Conservation (phyloP, 257 asterid genomes). For the Linaria vulgaris region DNA sequence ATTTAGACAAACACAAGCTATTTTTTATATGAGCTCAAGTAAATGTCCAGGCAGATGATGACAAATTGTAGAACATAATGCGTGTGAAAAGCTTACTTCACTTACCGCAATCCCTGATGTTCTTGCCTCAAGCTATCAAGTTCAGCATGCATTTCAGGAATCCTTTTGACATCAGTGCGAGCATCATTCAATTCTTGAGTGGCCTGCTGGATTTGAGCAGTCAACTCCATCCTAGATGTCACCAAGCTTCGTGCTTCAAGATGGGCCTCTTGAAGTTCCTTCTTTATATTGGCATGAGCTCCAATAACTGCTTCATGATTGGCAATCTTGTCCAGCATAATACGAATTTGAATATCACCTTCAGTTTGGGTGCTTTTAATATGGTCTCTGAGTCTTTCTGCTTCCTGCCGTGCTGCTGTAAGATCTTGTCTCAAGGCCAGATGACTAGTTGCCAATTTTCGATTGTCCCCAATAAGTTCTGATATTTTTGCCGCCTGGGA, state of each 20-base stretch:
- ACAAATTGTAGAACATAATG: conserved; percentile 14
- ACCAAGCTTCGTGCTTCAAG: conserved; percentile 59
- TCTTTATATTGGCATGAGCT: conserved; percentile 46
- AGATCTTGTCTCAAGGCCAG: conserved; percentile 61
- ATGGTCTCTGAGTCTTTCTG: conserved; percentile 57
- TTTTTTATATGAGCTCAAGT: not conserved
- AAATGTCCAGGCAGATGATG: not conserved
- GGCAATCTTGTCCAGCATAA: conserved; percentile 62
- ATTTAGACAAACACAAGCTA: not conserved
- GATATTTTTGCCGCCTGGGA: conserved; percentile 61
- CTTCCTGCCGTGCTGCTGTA: conserved; percentile 52
- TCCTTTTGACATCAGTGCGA: conserved; percentile 44
- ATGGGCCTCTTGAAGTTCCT: conserved; percentile 55
- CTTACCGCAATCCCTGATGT: conserved; percentile 73
- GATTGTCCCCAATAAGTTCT: conserved; percentile 64
- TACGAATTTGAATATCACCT: conserved; percentile 72
- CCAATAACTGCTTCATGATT: conserved; percentile 61
- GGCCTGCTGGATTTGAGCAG: conserved; percentile 47
- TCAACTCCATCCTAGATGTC: conserved; percentile 52
- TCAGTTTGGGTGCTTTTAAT: conserved; percentile 62
- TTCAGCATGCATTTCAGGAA: conserved; percentile 59
- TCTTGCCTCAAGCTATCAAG: conserved; percentile 67
- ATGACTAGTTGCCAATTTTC: conserved; percentile 56
- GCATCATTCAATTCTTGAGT: conserved; percentile 55
- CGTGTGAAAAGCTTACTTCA: conserved; percentile 13